These are phyloP conservation scores for Sporothrix brunneoviolacea DNA, from an alignment of 2,329 filamentous ascomycete genomes.

Conservation along the genomic window DNA sequence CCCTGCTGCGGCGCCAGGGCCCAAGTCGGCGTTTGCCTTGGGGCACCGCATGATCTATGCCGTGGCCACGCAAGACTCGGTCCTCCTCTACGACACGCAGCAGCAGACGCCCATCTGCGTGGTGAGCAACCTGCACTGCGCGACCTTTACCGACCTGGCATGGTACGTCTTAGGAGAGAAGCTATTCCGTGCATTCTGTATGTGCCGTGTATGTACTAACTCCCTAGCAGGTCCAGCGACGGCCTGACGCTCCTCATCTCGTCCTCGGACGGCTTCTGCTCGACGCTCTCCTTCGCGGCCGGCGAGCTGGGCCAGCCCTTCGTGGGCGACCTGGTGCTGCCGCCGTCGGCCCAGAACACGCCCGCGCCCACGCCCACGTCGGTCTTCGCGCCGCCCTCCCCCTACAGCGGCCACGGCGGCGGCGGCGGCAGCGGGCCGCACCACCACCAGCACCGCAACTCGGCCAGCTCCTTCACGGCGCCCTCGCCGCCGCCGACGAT, in stretches of 20 bases:
- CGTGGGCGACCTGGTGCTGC: slow-evolving; percentile 50
- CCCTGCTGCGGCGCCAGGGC: slow-evolving; percentile 47
- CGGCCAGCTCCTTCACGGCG: slow-evolving; percentile 50
- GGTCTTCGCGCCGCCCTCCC: slow-evolving; percentile 55
- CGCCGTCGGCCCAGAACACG: slow-evolving; percentile 55
- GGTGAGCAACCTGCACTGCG: slow-evolving; percentile 94
- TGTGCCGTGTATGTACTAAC: neutral
- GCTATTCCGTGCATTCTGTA: too few relatives aligned
- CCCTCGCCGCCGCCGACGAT: slow-evolving; percentile 49
- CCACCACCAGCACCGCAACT: slow-evolving; percentile 50
- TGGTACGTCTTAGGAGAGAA: slow-evolving; percentile 76
- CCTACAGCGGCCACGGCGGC: slow-evolving; percentile 33
- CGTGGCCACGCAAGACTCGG: slow-evolving; percentile 92
- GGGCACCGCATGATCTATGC: slow-evolving; percentile 95
- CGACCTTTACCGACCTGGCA: slow-evolving; percentile 91
- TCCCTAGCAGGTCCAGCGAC: slow-evolving; percentile 38
- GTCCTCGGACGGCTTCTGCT: slow-evolving; percentile 98
- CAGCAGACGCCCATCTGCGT: slow-evolving; percentile 89
- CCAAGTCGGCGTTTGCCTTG: slow-evolving; percentile 69
- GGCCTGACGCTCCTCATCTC: slow-evolving; percentile 32
- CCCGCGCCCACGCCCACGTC: slow-evolving; percentile 65
- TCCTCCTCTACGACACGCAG: slow-evolving; percentile 93
- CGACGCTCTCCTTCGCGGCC: slow-evolving; percentile 72
- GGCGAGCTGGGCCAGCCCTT: slow-evolving; percentile 83
- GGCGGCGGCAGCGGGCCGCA: neutral